phyloP scores from a whole-genome alignment of 176 grass and related monocot genomes.

The Dactylis glomerata region DNA sequence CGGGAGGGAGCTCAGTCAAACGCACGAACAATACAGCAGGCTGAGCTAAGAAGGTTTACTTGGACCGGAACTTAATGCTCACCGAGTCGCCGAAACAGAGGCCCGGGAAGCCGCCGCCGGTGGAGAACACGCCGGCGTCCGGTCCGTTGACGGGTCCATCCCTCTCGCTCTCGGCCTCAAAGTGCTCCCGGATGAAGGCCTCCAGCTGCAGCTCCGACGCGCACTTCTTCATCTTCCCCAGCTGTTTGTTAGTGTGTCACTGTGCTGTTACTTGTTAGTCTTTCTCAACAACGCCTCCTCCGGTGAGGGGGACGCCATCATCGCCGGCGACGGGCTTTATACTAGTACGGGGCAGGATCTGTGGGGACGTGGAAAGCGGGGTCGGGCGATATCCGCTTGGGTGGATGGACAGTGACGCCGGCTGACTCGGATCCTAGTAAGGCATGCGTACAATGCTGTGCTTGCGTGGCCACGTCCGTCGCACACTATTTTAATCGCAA shows the following conservation, averaged over 20 bases:
- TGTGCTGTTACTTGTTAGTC: not conserved
- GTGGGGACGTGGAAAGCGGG: slow-evolving; percentile 32
- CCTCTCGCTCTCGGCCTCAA: not conserved
- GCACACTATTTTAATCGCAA: not conserved
- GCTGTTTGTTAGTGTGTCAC: not conserved
- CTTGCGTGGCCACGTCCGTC: not conserved
- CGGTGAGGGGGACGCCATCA: not conserved
- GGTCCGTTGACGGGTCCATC: not conserved
- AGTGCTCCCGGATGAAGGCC: slow-evolving; percentile 44
- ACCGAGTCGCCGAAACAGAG: slow-evolving; percentile 29
- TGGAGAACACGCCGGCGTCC: not conserved
- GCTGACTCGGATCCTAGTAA: slow-evolving; percentile 62
- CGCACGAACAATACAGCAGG: not conserved
- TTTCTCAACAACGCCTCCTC: not conserved
- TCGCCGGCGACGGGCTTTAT: slow-evolving; percentile 22
- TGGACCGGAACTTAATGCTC: not conserved
- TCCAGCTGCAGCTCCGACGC: slow-evolving; percentile 64
- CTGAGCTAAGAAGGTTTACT: not conserved
- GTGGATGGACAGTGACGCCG: slow-evolving; percentile 28
- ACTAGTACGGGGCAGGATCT: not conserved
- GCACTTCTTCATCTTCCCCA: slow-evolving; percentile 67
- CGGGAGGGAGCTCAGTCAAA: not conserved
- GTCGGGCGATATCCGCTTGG: slow-evolving; percentile 6
- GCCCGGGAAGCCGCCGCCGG: not conserved
- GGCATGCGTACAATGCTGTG: not conserved